These are phyloP conservation scores for Schizosaccharomyces octosporus DNA, from an alignment of 805 yeast genomes.

Conservation along the genomic window DNA sequence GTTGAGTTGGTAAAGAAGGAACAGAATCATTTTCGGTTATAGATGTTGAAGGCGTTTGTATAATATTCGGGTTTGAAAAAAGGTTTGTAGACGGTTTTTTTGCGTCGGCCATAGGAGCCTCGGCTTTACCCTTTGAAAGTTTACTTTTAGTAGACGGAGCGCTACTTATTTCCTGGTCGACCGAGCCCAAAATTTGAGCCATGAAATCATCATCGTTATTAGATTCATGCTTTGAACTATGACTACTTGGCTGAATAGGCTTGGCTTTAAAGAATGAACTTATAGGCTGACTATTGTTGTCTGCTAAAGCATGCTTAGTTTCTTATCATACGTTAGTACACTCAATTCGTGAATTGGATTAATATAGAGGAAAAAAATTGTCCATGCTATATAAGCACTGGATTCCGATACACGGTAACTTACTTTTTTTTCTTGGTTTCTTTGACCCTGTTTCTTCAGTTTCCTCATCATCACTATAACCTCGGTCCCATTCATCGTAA, in stretches of 20 bases:
- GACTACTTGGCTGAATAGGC: slow-evolving; percentile 11
- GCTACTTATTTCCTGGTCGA: slow-evolving; percentile 19
- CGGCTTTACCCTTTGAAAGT: background rate
- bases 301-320: background rate
- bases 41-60: no score
- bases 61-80: no score
- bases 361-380: no score
- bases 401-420: slow-evolving; percentile 10
- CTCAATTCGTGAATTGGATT: background rate
- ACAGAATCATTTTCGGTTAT: background rate
- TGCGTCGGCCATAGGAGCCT: background rate
- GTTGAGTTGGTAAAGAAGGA: background rate
- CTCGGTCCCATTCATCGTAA: slow-evolving; percentile 61
- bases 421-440: slow-evolving; percentile 13
- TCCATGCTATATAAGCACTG: slow-evolving; percentile 15
- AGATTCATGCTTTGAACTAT: background rate
- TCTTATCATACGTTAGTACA: background rate
- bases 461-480: slow-evolving; percentile 16
- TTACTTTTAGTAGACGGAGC: background rate
- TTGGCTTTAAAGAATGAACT: slow-evolving; percentile 9
- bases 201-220: slow-evolving; percentile 25
- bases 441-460: slow-evolving; percentile 13
- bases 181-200: slow-evolving; percentile 37
- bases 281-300: background rate
- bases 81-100: background rate